Conservation (phyloP, 306 rosid genomes). For the Myrica gale region DNA sequence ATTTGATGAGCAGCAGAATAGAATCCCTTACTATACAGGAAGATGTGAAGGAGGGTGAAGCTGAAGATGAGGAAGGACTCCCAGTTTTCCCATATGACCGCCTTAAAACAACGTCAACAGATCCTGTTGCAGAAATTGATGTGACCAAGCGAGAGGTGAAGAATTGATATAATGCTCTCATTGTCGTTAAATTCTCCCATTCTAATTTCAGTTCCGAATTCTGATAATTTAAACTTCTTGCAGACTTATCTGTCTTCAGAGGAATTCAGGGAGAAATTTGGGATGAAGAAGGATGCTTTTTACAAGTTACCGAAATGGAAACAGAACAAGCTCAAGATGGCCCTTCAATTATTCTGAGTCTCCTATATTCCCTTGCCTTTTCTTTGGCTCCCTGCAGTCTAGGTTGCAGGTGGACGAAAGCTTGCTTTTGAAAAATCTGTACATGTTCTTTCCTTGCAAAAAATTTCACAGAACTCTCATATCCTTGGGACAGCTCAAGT, state of each 20-base stretch:
- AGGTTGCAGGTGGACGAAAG: slow-evolving; percentile 51
- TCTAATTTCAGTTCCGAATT: slow-evolving; percentile 32
- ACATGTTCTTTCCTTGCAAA: slow-evolving; percentile 21
- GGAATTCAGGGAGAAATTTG: slow-evolving; percentile 76
- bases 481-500: background rate
- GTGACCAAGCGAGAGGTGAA: slow-evolving; percentile 94
- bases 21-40: slow-evolving; percentile 79
- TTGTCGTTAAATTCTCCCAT: background rate
- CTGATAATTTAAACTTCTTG: slow-evolving; percentile 31
- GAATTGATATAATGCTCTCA: slow-evolving; percentile 11
- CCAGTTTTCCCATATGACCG: slow-evolving; percentile 70
- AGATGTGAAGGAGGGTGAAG: slow-evolving; percentile 82
- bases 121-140: slow-evolving; percentile 73
- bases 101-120: slow-evolving; percentile 55
- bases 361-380: slow-evolving; percentile 23
- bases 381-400: slow-evolving; percentile 43
- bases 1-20: slow-evolving; percentile 46
- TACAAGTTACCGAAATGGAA: slow-evolving; percentile 94
- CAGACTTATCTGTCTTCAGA: slow-evolving; percentile 84
- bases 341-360: slow-evolving; percentile 74
- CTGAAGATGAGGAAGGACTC: slow-evolving; percentile 76
- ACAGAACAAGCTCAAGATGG: slow-evolving; percentile 96
- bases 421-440: slow-evolving; percentile 37
- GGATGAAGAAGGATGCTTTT: slow-evolving; percentile 69
- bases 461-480: slow-evolving; percentile 9